phyloP scores from a whole-genome alignment of 805 yeast genomes.

The Isabelozyma rhagii region DNA sequence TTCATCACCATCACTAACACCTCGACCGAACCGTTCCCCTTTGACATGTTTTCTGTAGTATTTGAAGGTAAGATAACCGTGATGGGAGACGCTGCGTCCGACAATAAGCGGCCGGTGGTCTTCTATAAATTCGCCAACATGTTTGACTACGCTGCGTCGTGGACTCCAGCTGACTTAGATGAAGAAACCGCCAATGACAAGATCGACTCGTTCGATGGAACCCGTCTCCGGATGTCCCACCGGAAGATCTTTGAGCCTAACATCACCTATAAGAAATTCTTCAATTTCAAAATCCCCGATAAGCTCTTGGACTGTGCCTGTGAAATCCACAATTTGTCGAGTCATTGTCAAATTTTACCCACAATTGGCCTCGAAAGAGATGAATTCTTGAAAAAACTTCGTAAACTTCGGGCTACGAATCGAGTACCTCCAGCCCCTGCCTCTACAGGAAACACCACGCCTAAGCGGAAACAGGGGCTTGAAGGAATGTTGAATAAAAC shows the following conservation, averaged over 20 bases:
- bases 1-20: slow-evolving; percentile 18
- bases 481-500: slow-evolving; percentile 2
- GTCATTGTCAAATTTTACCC: slow-evolving; percentile 21
- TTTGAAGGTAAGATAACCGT: slow-evolving; percentile 26
- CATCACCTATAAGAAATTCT: slow-evolving; percentile 23
- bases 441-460: background rate
- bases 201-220: slow-evolving; percentile 19
- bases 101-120: slow-evolving; percentile 16
- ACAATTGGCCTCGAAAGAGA: slow-evolving; percentile 22
- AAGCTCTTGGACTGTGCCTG: slow-evolving; percentile 27
- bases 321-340: slow-evolving; percentile 19
- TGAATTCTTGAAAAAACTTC: slow-evolving; percentile 17
- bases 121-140: slow-evolving; percentile 27
- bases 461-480: slow-evolving; percentile 1
- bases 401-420: slow-evolving; percentile 7
- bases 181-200: slow-evolving; percentile 5
- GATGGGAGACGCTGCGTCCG: slow-evolving; percentile 13
- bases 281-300: slow-evolving; percentile 22
- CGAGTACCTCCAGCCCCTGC: slow-evolving; percentile 1
- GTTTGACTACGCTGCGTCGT: slow-evolving; percentile 28
- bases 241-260: slow-evolving; percentile 18
- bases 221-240: slow-evolving; percentile 11
- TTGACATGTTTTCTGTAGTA: slow-evolving; percentile 26
- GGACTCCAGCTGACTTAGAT: slow-evolving; percentile 22
- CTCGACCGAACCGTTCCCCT: slow-evolving; percentile 14